Evolutionary conservation across 768 basidiomycete species (phyloP).

Genomic region (Pulveroboletus sp.): DNA sequence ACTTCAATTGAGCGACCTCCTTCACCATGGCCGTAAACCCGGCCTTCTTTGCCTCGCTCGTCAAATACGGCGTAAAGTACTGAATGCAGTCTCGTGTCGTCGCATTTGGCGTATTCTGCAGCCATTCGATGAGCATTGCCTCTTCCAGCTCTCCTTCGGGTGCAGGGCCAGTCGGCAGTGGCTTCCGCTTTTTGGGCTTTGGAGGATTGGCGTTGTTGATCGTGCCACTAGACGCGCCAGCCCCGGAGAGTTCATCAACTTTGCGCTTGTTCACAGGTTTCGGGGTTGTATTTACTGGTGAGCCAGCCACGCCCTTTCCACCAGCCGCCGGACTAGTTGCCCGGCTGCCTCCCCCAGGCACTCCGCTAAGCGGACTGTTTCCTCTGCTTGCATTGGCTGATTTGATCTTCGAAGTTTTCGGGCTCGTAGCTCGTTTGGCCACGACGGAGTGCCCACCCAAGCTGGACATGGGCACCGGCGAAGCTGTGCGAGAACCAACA

Average conservation of each 20-base stretch:
- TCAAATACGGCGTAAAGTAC: conserved; percentile 72
- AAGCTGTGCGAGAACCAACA: conserved; percentile 52
- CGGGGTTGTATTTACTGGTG: conserved; percentile 32
- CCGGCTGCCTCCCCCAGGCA: conserved; percentile 41
- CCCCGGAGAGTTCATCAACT: conserved; percentile 37
- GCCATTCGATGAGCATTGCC: conserved; percentile 68
- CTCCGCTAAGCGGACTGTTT: conserved; percentile 48
- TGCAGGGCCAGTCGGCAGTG: conserved; percentile 33
- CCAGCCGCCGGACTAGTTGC: conserved; percentile 38
- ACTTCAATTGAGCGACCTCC: conserved; percentile 70
- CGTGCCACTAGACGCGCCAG: conserved; percentile 5
- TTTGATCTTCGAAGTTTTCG: conserved; percentile 62
- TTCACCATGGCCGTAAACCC: conserved; percentile 77
- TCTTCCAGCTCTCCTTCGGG: conserved; percentile 58
- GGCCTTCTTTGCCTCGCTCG: conserved; percentile 61
- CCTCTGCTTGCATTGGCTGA: conserved; percentile 44
- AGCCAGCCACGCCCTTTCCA: conserved; percentile 20
- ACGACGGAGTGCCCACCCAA: conserved; percentile 75
- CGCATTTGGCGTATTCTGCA: conserved; percentile 62
- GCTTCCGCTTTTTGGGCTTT: conserved; percentile 55
- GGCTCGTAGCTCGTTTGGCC: conserved; percentile 82
- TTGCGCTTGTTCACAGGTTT: conserved; percentile 57
- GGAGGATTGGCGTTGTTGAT: conserved; percentile 27
- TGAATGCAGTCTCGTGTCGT: conserved; percentile 77
- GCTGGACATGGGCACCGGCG: conserved; percentile 44